Evolutionary conservation across 139 green algal genomes (phyloP).

Genomic region (Haematococcus lacustris): DNA sequence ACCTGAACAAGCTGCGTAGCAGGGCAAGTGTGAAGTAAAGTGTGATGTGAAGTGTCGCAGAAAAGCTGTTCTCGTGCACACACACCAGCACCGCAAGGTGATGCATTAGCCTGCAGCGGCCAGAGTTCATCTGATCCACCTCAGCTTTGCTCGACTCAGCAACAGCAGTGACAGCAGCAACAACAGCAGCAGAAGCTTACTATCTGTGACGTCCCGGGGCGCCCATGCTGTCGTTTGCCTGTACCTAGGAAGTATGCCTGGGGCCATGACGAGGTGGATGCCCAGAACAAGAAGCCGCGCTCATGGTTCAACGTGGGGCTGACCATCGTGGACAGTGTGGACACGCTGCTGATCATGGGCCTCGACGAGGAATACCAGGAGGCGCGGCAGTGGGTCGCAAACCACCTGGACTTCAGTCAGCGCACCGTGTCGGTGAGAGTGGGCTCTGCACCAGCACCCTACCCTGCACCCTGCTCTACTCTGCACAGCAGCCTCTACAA

Average conservation of each 20-base stretch:
- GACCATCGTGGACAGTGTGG: constrained; percentile 72
- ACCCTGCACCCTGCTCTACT: no score
- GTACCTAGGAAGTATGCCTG: constrained; percentile 53
- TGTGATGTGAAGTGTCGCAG: background rate
- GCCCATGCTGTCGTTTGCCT: background rate
- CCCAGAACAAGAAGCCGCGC: background rate
- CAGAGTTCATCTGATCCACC: background rate
- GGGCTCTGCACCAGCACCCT: no score
- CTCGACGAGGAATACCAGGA: constrained; percentile 42
- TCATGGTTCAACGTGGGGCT: constrained; percentile 61
- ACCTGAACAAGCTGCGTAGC: constrained; percentile 19
- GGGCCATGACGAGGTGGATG: constrained; percentile 71
- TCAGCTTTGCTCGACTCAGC: background rate
- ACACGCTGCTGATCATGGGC: constrained; percentile 68
- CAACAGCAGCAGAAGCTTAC: background rate
- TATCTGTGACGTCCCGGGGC: background rate
- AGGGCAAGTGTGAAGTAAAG: background rate
- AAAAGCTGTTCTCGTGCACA: background rate
- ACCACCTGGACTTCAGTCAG: constrained; percentile 31
- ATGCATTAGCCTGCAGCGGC: background rate
- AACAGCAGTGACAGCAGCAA: background rate
- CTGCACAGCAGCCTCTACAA: no score
- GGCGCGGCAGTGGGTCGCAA: constrained; percentile 49
- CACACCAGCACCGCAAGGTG: no score
- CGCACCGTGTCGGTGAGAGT: no score